These are phyloP conservation scores for Citrus maxima DNA, from an alignment of 345 rosid species.

Conservation along the genomic window DNA sequence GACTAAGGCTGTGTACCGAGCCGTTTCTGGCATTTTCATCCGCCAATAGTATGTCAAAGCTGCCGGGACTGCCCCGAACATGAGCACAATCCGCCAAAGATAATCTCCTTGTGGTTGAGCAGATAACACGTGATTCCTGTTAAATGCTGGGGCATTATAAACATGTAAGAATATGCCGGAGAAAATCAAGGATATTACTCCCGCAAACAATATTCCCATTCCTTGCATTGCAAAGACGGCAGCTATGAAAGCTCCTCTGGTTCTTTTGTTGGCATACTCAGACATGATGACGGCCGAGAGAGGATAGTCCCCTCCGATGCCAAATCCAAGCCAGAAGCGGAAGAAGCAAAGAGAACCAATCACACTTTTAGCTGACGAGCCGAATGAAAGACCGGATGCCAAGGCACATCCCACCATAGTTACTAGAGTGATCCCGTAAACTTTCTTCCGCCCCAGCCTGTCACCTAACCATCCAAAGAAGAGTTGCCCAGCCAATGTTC, in stretches of 20 bases:
- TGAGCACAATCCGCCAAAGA: conserved; percentile 70
- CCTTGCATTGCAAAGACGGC: conserved; percentile 88
- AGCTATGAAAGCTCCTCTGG: conserved; percentile 70
- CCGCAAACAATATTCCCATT: conserved; percentile 59
- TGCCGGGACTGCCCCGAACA: conserved; percentile 81
- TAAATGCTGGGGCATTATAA: conserved; percentile 24
- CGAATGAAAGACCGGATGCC: conserved; percentile 66
- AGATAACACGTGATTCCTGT: conserved; percentile 27
- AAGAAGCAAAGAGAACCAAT: conserved; percentile 66
- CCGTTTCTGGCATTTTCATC: conserved; percentile 82
- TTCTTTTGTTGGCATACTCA: conserved; percentile 63
- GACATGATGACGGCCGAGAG: conserved; percentile 84
- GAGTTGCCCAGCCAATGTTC: conserved; percentile 55
- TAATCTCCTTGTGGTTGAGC: conserved; percentile 60
- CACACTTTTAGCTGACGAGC: conserved; percentile 43
- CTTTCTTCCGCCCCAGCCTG: conserved; percentile 74
- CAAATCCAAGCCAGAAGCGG: conserved; percentile 84
- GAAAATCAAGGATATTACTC: conserved; percentile 51
- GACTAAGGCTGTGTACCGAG: conserved; percentile 72
- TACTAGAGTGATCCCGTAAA: conserved; percentile 69
- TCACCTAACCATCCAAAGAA: conserved; percentile 80
- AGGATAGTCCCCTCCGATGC: conserved; percentile 85
- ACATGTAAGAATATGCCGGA: conserved; percentile 40
- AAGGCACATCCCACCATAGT: conserved; percentile 74
- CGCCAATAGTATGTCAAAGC: conserved; percentile 74